Conservation (phyloP, 257 asterid genomes). For the Solanum etuberosum region DNA sequence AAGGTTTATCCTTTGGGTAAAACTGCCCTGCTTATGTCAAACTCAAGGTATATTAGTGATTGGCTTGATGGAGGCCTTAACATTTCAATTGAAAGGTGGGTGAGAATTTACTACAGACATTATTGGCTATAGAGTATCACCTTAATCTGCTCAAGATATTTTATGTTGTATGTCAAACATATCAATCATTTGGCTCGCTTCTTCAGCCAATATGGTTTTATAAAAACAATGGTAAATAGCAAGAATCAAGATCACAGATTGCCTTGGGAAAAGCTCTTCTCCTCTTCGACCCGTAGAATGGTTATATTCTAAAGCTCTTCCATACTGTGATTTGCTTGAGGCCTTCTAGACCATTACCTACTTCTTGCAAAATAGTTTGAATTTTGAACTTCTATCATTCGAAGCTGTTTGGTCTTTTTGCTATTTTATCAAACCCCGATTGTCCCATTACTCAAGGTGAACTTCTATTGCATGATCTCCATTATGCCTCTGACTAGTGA, state of each 20-base stretch:
- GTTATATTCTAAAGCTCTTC: neutral
- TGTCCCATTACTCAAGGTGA: neutral
- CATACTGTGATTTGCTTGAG: neutral
- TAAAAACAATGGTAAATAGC: neutral
- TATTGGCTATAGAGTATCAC: neutral
- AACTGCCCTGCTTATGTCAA: neutral
- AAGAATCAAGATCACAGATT: neutral
- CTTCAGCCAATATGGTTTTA: neutral
- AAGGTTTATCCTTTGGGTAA: neutral
- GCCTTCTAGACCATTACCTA: neutral
- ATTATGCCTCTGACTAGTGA: neutral
- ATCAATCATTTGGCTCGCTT: neutral
- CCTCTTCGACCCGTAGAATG: neutral
- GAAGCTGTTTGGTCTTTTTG: neutral
- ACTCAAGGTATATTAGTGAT: neutral
- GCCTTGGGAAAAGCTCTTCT: neutral
- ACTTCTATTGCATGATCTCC: neutral
- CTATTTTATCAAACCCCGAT: neutral
- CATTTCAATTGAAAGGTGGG: neutral
- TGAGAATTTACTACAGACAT: neutral
- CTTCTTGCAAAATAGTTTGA: neutral
- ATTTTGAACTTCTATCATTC: neutral
- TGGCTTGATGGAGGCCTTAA: neutral
- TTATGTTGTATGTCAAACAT: neutral
- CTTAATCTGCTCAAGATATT: neutral